Base-by-base conservation (phyloP, 345 rosid genomes). In the Sonneratia caseolaris region DNA sequence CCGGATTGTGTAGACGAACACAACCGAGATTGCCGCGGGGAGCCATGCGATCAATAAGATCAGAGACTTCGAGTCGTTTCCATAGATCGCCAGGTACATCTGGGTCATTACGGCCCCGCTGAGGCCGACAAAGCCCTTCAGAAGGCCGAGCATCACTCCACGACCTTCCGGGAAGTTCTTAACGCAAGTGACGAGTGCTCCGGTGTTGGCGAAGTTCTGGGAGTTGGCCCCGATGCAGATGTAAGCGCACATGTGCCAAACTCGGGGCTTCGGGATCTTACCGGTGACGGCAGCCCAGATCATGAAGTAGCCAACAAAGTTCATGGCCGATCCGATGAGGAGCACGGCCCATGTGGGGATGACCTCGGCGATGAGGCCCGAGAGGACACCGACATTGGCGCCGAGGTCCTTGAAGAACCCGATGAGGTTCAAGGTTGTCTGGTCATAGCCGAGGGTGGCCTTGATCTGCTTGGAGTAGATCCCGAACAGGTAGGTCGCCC, bases 281-380 rank as follows among this genome's bases (percentile, higher is more conserved):
- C 85, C 86, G 2, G 93, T 86, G 15, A 91, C 96, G 4, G 89
- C 84, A 0, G 89, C 72, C 97, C 97, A 93, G 35, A 93, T 88
- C 88, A 93, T 86, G 84, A 91, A 89, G 79, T 91, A 93, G 37
- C 98, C 98, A 0, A 69, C 74, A 32, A 93, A 93, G 72, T 91
- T 93, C 87, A 93, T 82, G n/a, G 81, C 97, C 21, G 95, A 86
- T 13, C 98, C 98, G 0, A 85, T 69, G 2, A 83, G 74, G 43
- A 93, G 86, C n/a, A 93, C 96, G 37, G 89, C 84, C 97, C 98
- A 93, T 3, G 98, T 91, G 5, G 97, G 98, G 2, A 93, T 89
- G 66, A 93, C 86, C 79, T 93, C 97, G 9, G 92, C 98, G 1
- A 93, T 69, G n/a, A 91, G 89, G 0, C 96, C 97, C 1, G 98